These are phyloP conservation scores for Dissophora globulifera DNA, from an alignment of 192 early-diverging fungal species.

Conservation along the genomic window DNA sequence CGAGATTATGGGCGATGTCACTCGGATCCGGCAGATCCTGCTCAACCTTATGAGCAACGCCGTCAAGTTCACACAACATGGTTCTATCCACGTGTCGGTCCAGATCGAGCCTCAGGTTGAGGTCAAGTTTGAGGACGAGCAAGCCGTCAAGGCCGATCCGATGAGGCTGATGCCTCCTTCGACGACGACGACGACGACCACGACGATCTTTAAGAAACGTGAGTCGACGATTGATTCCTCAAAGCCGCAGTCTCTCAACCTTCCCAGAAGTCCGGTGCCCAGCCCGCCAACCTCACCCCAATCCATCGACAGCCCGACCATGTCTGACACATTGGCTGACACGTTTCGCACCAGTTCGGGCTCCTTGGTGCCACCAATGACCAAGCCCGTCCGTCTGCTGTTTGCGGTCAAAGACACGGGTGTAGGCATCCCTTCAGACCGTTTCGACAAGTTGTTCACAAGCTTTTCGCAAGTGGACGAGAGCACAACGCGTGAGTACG, in stretches of 20 bases:
- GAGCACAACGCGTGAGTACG: constrained; percentile 65
- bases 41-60: constrained; percentile 66
- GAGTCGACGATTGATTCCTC: too few species aligned
- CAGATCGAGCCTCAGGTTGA: constrained; percentile 25
- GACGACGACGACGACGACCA: too few species aligned
- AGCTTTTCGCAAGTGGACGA: constrained; percentile 74
- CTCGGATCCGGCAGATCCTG: constrained; percentile 65
- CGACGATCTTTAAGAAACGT: background rate
- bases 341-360: constrained; percentile 9
- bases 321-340: background rate
- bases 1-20: constrained; percentile 60
- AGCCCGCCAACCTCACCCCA: background rate
- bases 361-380: background rate
- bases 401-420: constrained; percentile 68
- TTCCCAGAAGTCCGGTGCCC: background rate
- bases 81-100: constrained; percentile 48
- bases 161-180: constrained; percentile 14
- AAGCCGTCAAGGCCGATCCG: constrained; percentile 3
- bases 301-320: background rate
- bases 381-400: constrained; percentile 32
- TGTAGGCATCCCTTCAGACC: constrained; percentile 68
- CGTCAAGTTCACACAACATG: constrained; percentile 64
- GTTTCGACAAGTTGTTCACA: constrained; percentile 66
- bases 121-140: constrained; percentile 22
- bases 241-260: background rate